Percentiles rank a stretch among this genome's conserved stretches.
These are phyloP conservation scores for Talaromyces sp. DNA, from an alignment of 2,329 filamentous ascomycete species.

Conservation along the genomic window DNA sequence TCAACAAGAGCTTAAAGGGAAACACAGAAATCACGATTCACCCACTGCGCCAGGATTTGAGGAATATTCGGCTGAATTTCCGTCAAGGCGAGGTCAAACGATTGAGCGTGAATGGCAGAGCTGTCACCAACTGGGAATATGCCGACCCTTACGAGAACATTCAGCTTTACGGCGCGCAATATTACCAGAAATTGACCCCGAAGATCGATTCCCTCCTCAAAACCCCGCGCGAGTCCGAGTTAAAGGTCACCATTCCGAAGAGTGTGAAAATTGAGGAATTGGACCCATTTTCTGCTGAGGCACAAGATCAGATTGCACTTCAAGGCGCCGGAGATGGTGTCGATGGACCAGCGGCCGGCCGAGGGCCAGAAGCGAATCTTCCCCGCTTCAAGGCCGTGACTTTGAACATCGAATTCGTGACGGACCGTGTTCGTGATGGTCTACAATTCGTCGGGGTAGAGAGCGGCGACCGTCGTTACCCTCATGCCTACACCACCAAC, in stretches of 20 bases:
- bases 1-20: conserved; percentile 72
- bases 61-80: conserved; percentile 61
- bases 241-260: conserved; percentile 62
- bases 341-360: conserved; percentile 39
- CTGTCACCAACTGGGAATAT: conserved; percentile 42
- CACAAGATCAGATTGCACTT: conserved; percentile 48
- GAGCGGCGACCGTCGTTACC: conserved; percentile 77
- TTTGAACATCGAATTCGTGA: conserved; percentile 74
- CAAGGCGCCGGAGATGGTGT: conserved; percentile 43
- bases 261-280: conserved; percentile 65
- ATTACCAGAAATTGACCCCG: conserved; percentile 75
- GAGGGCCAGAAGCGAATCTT: conserved; percentile 41
- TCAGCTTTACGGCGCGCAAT: conserved; percentile 62
- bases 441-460: conserved; percentile 89
- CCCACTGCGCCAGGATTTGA: conserved; percentile 59
- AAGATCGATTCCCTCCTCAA: conserved; percentile 64
- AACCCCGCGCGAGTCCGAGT: conserved; percentile 57
- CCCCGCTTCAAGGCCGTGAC: conserved; percentile 62
- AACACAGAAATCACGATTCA: conserved; percentile 80
- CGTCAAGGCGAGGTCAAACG: conserved; percentile 62
- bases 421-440: conserved; percentile 77
- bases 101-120: conserved; percentile 51
- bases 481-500: conserved; percentile 88
- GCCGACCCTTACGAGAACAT: conserved; percentile 50
- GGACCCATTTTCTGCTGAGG: conserved; percentile 55